Conservation (phyloP, 1,284 basidiomycete species). For the Ustilago trichophora region DNA sequence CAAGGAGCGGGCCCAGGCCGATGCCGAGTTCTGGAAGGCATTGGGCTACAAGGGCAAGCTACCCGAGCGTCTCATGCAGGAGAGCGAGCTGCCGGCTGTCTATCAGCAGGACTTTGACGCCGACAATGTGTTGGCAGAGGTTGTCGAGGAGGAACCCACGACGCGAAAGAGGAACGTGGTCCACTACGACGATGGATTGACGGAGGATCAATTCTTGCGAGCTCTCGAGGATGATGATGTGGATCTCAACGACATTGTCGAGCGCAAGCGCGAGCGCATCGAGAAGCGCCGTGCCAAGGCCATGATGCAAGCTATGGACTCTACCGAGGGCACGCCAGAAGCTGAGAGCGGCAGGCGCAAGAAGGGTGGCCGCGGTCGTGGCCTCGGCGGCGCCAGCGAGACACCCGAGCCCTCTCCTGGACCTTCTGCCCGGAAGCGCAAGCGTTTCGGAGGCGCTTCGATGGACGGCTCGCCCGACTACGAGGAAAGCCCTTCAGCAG, state of each 20-base stretch:
- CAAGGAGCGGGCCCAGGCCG: conserved; percentile 78
- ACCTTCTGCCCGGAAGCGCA: conserved; percentile 58
- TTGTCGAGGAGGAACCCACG: conserved; percentile 73
- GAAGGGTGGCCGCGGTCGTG: conserved; percentile 43
- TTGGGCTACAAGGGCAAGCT: conserved; percentile 74
- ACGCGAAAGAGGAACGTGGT: conserved; percentile 86
- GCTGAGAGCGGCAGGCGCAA: conserved; percentile 37
- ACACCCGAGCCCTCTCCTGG: conserved; percentile 53
- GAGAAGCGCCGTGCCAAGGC: conserved; percentile 61
- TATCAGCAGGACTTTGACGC: conserved; percentile 77
- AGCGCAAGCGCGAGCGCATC: conserved; percentile 65
- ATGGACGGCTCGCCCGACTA: conserved; percentile 45
- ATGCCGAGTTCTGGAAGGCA: conserved; percentile 77
- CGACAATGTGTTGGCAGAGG: conserved; percentile 45
- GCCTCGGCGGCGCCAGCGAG: conserved; percentile 32
- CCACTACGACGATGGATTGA: conserved; percentile 92
- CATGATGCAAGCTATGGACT: conserved; percentile 37
- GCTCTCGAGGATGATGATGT: conserved; percentile 85
- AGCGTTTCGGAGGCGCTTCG: conserved; percentile 47
- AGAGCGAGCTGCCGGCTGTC: conserved; percentile 90
- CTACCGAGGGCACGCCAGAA: conserved; percentile 55
- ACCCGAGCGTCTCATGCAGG: conserved; percentile 81
- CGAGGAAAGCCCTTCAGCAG: conserved; percentile 34
- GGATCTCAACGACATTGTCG: conserved; percentile 72
- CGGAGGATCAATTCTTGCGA: conserved; percentile 82